phyloP scores from a whole-genome alignment of 805 yeast genomes.

The Candida maltosa region DNA sequence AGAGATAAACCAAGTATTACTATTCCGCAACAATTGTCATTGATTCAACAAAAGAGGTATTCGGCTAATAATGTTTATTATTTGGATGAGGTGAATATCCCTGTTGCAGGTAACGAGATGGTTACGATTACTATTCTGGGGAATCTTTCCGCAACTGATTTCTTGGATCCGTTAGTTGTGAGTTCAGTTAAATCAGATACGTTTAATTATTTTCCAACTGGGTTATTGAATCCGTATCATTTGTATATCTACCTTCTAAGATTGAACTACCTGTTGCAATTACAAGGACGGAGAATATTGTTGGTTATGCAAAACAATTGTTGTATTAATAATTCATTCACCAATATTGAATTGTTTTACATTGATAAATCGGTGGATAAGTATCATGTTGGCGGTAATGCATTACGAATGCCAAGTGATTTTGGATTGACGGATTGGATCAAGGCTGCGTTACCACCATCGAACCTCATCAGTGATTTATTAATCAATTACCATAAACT shows the following conservation, averaged over 20 bases:
- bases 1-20: no score
- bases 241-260: conserved; percentile 7
- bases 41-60: conserved; percentile 1
- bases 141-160: conserved; percentile 7
- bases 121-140: conserved; percentile 7
- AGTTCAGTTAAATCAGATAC: not conserved
- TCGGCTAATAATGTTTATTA: conserved; percentile 7
- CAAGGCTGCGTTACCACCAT: not conserved
- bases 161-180: conserved; percentile 9
- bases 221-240: conserved; percentile 9
- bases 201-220: conserved; percentile 10
- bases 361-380: conserved; percentile 6
- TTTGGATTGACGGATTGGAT: conserved; percentile 9
- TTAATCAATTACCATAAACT: conserved; percentile 1
- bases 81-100: conserved; percentile 9
- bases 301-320: conserved; percentile 7
- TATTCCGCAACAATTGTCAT: no score
- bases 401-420: conserved; percentile 6
- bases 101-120: conserved; percentile 1
- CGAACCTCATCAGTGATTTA: not conserved
- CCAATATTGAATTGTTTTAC: conserved; percentile 8
- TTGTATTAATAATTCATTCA: conserved; percentile 2
- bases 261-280: conserved; percentile 7
- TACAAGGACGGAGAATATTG: conserved; percentile 6
- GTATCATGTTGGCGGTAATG: not conserved